Conservation (phyloP, 768 basidiomycete species). For the Omphalotus guepiniiformis region DNA sequence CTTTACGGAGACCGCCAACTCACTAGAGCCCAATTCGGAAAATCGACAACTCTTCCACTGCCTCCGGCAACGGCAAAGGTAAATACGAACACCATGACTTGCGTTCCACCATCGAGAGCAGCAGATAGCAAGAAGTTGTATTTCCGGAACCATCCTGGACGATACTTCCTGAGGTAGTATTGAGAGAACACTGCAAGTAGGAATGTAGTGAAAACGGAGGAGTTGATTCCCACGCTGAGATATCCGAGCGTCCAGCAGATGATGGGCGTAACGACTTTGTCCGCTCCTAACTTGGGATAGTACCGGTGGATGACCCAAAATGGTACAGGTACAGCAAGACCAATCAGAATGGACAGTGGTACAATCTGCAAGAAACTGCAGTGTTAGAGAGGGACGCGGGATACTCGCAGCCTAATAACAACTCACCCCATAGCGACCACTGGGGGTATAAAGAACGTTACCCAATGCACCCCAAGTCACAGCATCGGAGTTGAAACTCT, state of each 20-base stretch:
- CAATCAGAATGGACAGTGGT: constrained; percentile 44
- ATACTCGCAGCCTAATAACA: no score
- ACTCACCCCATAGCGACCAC: constrained; percentile 43
- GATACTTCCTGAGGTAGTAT: constrained; percentile 39
- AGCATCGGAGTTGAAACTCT: constrained; percentile 40
- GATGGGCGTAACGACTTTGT: constrained; percentile 48
- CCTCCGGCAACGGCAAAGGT: constrained; percentile 28
- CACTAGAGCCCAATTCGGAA: no score
- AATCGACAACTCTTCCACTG: no score
- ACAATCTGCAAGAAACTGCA: constrained; percentile 37
- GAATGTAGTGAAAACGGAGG: constrained; percentile 43
- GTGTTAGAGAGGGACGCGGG: no score
- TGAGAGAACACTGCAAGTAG: constrained; percentile 43
- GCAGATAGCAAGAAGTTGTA: constrained; percentile 51
- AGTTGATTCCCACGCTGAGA: constrained; percentile 55
- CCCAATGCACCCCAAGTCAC: constrained; percentile 58
- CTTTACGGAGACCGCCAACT: no score
- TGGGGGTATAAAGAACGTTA: constrained; percentile 40
- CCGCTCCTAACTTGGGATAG: constrained; percentile 43
- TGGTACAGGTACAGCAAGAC: constrained; percentile 49
- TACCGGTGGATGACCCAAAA: constrained; percentile 48
- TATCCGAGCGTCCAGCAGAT: constrained; percentile 43
- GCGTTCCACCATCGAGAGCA: constrained; percentile 21
- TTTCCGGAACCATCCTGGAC: constrained; percentile 44
- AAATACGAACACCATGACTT: constrained; percentile 28